Evolutionary conservation across 2,329 filamentous ascomycete genomes (phyloP), one percentile per base, ranked within the genome.

Genomic region (Nothophoma quercina): DNA sequence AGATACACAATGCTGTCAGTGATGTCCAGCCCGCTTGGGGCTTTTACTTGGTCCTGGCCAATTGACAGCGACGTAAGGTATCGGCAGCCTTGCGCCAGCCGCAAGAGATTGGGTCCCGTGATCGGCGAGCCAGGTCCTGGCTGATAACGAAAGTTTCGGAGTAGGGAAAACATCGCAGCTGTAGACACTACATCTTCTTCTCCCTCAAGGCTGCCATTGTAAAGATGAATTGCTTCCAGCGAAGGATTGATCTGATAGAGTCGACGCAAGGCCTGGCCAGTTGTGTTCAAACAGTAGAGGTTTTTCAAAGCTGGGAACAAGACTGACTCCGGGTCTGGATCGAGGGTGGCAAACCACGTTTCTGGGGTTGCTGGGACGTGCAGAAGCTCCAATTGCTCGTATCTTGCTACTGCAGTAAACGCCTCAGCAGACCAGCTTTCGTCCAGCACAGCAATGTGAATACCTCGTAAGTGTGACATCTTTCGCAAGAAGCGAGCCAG

Each of bases 361-460:
- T 48, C 45, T 10, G 13, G 2, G 10, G 36, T n/a, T 22, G 29
- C 5, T 13, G 36, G 45, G 7, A 48, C 30, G 22, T 48, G 45
- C 1, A 48, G 36, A 9, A 48, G 30, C 25, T 35, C 8, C 8
- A 49, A n/a, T 10, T 25, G 36, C 13, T 36, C 36, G 15, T 25
- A 36, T 19, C 7, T 42, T 6, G 46, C 38, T 13, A 41, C 29
- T 4, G 36, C 38, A 5, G 32, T n/a, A 15, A 49, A 35, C 7
- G 38, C 23, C 16, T 34, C 38, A 4, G 18, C 23, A 2, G 46
- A 41, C 46, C 36, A 49, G 15, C 38, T 28, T 6, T 18, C 21
- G 10, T 36, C 38, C 23, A 42, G 23, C 9, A 30, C 30, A 28
- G 38, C 46, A 7, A 49, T 25, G 23, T 49, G 38, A 1, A 49